A percentile compares a stretch with the other conserved stretches of the same genome.
phyloP scores from a whole-genome alignment of 2,329 filamentous ascomycete species.

The Endocalyx cinctus region DNA sequence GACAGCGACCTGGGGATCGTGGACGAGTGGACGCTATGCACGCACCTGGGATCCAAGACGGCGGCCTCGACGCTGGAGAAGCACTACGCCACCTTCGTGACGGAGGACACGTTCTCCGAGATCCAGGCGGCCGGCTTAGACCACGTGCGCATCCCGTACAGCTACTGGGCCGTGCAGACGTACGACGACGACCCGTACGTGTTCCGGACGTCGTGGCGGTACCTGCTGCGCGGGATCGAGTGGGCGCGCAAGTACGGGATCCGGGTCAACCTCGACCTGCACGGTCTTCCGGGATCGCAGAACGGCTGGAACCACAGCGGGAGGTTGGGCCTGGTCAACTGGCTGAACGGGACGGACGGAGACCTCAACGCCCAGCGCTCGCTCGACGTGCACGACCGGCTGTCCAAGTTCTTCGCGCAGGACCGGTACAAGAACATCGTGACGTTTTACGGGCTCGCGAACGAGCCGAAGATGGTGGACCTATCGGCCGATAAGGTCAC shows the following conservation, averaged over 20 bases:
- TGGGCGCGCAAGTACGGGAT: constrained; percentile 90
- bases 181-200: constrained; percentile 88
- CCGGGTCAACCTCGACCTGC: constrained; percentile 87
- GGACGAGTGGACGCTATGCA: constrained; percentile 80
- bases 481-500: constrained; percentile 65
- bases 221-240: constrained; percentile 87
- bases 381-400: constrained; percentile 78
- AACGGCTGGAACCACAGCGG: constrained; percentile 99
- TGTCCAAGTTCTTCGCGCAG: constrained; percentile 91
- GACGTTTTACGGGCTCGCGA: constrained; percentile 87
- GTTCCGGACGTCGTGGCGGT: constrained; percentile 83
- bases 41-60: constrained; percentile 62
- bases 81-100: constrained; percentile 88
- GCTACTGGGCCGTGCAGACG: constrained; percentile 87
- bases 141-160: constrained; percentile 92
- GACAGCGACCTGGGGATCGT: constrained; percentile 63
- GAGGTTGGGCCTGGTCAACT: constrained; percentile 71
- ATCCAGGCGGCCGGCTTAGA: constrained; percentile 87
- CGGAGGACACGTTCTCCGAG: constrained; percentile 74
- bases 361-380: constrained; percentile 72
- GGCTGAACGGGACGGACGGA: constrained; percentile 89
- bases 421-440: constrained; percentile 88
- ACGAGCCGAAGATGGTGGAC: constrained; percentile 85
- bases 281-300: constrained; percentile 87
- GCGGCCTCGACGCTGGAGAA: constrained; percentile 70